These are phyloP conservation scores for Chrysoporthe puriensis DNA, from an alignment of 2,329 filamentous ascomycete species.

Conservation along the genomic window DNA sequence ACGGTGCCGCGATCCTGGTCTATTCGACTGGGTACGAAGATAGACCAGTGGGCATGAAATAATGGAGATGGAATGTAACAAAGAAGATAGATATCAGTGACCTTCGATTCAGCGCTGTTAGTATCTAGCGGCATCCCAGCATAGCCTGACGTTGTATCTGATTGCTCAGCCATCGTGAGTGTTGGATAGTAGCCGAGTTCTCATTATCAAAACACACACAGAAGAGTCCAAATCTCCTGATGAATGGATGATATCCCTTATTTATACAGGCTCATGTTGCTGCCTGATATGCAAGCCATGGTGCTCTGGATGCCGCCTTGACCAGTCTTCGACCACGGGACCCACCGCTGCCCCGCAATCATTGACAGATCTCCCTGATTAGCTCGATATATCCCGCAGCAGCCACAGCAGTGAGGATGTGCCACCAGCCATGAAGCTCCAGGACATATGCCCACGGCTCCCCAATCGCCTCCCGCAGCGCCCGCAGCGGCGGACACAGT, in stretches of 20 bases:
- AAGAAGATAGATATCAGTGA: constrained; percentile 14
- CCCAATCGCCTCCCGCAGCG: constrained; percentile 49
- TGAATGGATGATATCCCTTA: neutral
- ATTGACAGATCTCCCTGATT: constrained; percentile 35
- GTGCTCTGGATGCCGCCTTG: neutral
- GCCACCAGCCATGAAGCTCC: constrained; percentile 68
- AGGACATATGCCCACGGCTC: constrained; percentile 59
- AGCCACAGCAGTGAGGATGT: constrained; percentile 60
- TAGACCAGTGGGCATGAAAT: constrained; percentile 21
- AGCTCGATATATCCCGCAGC: constrained; percentile 48
- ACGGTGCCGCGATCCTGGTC: constrained; percentile 10
- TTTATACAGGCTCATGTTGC: constrained; percentile 3
- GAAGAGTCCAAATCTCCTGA: too few species aligned
- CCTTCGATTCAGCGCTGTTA: too few species aligned
- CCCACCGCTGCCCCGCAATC: neutral
- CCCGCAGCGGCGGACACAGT: constrained; percentile 52
- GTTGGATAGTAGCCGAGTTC: too few species aligned
- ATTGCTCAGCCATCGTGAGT: too few species aligned
- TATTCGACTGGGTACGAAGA: constrained; percentile 10
- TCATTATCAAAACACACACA: too few species aligned
- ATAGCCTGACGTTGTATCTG: too few species aligned
- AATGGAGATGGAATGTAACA: constrained; percentile 21
- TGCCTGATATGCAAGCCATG: neutral
- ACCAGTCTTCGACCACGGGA: too few species aligned
- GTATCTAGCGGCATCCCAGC: too few species aligned